Evolutionary conservation across 2,329 filamentous ascomycete genomes (phyloP), one percentile per base, ranked within the genome.

Genomic region (Thyridium curvatum): DNA sequence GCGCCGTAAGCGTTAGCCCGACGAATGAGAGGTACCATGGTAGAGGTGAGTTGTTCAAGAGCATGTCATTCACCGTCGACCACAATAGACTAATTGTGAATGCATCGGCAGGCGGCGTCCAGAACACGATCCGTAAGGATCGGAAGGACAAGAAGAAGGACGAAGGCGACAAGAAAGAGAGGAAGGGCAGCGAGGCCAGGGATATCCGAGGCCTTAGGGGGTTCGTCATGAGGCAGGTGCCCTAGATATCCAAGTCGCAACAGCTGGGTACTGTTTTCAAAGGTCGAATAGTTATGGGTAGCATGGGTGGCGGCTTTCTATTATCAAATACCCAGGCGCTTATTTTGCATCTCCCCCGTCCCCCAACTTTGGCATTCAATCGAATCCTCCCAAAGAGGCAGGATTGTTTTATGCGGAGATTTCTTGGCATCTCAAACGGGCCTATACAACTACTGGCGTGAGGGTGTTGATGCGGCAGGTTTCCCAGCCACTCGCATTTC

Each of bases 121-220:
- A 72, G 46, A 73, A 69, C 49, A 53, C 63, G 21, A 53, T 64
- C 1, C 65, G 66, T 4, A 69, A 74, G 47, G 69, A 76, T 3
- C 64, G 62, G 48, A 74, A 73, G 43, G 68, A 72, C 28, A 70
- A 69, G 46, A 59, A 58, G 34, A 60, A 60, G 30, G 65, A 70
- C 6, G 68, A 71, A 10, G 48, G 60, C 40, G 60, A 71, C 40
- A 64, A 66, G 43, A 68, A 69, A 41, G 59, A 65, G 13, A 68
- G 65, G 50, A 68, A 65, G 50, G 48, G 54, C 1, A 41, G 50
- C 9, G 61, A 58, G 8, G 54, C 65, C 18, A 55, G 60, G 16
- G 59, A 59, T 12, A 66, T 68, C 36, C 52, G 59, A n/a, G 59
- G 59, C 9, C 59, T 63, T 41, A 37, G 21, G 21, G 21, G 21